Evolutionary conservation across 2,329 filamentous ascomycete species (phyloP), one percentile per base, ranked within the genome.

Genomic region (Penicillium decumbens): DNA sequence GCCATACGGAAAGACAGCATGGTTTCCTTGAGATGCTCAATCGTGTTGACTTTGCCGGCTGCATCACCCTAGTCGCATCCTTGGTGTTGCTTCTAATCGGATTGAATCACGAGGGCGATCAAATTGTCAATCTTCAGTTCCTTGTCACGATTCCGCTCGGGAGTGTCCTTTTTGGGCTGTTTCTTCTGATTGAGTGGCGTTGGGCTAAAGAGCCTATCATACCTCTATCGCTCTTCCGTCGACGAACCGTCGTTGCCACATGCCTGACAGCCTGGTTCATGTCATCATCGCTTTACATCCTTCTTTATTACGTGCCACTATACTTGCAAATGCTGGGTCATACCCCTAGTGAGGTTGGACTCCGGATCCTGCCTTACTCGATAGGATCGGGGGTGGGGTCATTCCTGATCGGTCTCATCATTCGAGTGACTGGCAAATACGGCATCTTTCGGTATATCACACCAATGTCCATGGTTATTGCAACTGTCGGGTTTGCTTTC

Each of bases 221-320:
- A 25, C 51, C 51, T 4, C 18, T 57, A 13, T 50, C 46, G n/a
- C 45, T 54, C 1, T 54, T 57, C 28, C 44, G 47, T 13, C 27
- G 27, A 23, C 51, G 47, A 2, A 57, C 46, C 4, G 51, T 57
- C 3, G 41, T 50, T 13, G 49, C 51, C n/a, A 38, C 49, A 7
- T 57, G 54, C 24, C 38, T 57, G 35, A 53, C 51, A 3, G 49
- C 47, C 3, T 54, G 51, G 54, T 57, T 57, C 37, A 42, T 52
- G 49, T 50, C 51, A 12, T 50, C 51, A 47, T 30, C 47, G 6
- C 46, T 51, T 20, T 53, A 51, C 23, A 45, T 50, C 12, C 47
- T 55, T 7, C 46, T 38, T 20, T 55, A 45, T n/a, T 53, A 55
- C 30, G 50, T 51, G 2, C 55, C 55, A 2, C 32, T 57, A 12